A percentile compares a stretch with the other conserved stretches of the same genome.
These are phyloP conservation scores for cucumber (Cucumis sativus) DNA, from an alignment of 306 rosid genomes.

Conservation along the genomic window DNA sequence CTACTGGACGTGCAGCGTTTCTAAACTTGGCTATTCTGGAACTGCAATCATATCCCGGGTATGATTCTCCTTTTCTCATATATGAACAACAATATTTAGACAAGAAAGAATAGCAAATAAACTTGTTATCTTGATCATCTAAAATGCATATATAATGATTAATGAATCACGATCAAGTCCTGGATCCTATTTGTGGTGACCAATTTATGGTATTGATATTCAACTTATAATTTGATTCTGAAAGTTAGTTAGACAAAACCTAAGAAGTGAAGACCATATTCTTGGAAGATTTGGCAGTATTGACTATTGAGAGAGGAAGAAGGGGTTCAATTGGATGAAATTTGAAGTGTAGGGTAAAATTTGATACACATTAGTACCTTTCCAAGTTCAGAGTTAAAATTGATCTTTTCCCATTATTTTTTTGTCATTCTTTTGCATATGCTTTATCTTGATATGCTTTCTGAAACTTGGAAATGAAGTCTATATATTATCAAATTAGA, in stretches of 20 bases:
- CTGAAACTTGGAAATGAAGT: neutral
- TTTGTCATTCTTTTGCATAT: neutral
- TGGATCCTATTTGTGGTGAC: neutral
- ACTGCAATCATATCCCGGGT: constrained; percentile 89
- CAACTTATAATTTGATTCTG: no score
- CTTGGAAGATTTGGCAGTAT: neutral
- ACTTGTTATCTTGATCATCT: neutral
- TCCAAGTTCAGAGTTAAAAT: no score
- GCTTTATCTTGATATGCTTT: neutral
- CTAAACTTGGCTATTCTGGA: constrained; percentile 94
- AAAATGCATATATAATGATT: neutral
- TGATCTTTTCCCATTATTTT: neutral
- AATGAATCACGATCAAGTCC: neutral
- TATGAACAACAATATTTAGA: neutral
- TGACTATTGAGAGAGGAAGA: neutral
- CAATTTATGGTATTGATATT: neutral
- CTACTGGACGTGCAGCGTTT: constrained; percentile 85
- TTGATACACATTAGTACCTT: no score
- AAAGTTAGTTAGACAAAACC: neutral
- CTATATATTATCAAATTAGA: neutral
- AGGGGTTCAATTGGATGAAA: no score
- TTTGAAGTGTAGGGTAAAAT: no score
- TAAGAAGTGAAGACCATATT: neutral
- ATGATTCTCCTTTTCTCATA: constrained; percentile 11
- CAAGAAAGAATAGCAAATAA: neutral